These are phyloP conservation scores for Saccharomycopsis babjevae DNA, from an alignment of 805 yeast genomes.

Conservation along the genomic window DNA sequence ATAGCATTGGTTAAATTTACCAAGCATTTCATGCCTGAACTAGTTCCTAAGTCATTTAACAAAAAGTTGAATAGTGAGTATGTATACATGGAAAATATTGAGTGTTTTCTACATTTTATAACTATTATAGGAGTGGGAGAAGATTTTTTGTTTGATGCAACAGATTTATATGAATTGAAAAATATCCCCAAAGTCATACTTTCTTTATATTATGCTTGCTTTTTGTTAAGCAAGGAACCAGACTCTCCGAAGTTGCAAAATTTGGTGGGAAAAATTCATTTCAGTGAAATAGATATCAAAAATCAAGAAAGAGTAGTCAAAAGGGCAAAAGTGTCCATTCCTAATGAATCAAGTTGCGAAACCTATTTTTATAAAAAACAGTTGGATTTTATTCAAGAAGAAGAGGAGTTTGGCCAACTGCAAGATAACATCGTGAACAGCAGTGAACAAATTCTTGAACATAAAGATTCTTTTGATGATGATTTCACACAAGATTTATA, in stretches of 20 bases:
- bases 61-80: conserved; percentile 52
- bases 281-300: conserved; percentile 58
- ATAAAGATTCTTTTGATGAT: background rate
- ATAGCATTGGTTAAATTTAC: conserved; percentile 74
- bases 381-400: background rate
- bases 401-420: background rate
- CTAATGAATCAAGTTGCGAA: conserved; percentile 50
- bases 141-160: conserved; percentile 79
- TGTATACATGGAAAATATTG: conserved; percentile 88
- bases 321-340: conserved; percentile 47
- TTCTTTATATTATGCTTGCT: conserved; percentile 82
- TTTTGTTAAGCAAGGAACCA: conserved; percentile 48
- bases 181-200: conserved; percentile 90
- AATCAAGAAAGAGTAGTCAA: conserved; percentile 54
- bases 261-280: conserved; percentile 50
- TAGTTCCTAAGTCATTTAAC: conserved; percentile 45
- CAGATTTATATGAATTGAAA: conserved; percentile 86
- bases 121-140: conserved; percentile 72
- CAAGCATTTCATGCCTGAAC: conserved; percentile 56
- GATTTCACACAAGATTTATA: background rate
- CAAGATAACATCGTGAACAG: background rate
- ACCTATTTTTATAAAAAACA: conserved; percentile 2
- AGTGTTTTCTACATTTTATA: conserved; percentile 63
- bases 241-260: conserved; percentile 51
- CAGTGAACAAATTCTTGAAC: background rate